These are phyloP conservation scores for Rasamsonia emersonii DNA, from an alignment of 2,329 filamentous ascomycete genomes.

Conservation along the genomic window DNA sequence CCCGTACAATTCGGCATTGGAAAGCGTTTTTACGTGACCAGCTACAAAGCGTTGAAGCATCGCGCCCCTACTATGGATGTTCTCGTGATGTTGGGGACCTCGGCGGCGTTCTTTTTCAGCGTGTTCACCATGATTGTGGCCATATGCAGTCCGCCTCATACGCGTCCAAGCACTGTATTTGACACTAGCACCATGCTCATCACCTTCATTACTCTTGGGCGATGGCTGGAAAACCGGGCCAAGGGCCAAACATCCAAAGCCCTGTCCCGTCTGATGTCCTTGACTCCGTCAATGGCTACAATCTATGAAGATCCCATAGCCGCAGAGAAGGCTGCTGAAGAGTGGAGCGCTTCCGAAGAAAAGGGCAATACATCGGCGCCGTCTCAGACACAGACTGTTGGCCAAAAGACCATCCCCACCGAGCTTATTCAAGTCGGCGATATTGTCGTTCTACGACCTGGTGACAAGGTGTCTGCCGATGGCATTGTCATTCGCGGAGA, in stretches of 20 bases:
- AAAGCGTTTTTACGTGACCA: conserved; percentile 83
- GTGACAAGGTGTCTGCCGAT: conserved; percentile 94
- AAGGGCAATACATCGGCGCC: conserved; percentile 4
- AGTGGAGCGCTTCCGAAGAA: conserved; percentile 45
- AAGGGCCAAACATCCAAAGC: conserved; percentile 96
- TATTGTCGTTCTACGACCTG: conserved; percentile 83
- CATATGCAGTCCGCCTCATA: conserved; percentile 64
- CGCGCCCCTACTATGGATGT: conserved; percentile 96
- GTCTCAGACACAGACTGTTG: conserved; percentile 40
- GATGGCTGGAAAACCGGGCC: conserved; percentile 86
- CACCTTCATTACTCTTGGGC: conserved; percentile 84
- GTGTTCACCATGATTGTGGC: conserved; percentile 79
- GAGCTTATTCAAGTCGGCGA: conserved; percentile 92
- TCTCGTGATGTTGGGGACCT: conserved; percentile 85
- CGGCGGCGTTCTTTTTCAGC: conserved; percentile 94
- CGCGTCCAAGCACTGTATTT: conserved; percentile 78
- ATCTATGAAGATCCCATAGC: conserved; percentile 94
- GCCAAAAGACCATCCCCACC: conserved; percentile 81
- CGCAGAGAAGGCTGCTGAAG: conserved; percentile 79
- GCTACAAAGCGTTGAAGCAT: conserved; percentile 89
- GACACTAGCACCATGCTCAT: conserved; percentile 98
- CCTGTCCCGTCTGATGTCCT: conserved; percentile 85
- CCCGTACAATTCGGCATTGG: conserved; percentile 96
- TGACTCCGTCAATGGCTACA: conserved; percentile 92
- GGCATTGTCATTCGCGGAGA: conserved; percentile 79